phyloP scores from a whole-genome alignment of 1,139 yeast species.

The Lodderomyces theae region DNA sequence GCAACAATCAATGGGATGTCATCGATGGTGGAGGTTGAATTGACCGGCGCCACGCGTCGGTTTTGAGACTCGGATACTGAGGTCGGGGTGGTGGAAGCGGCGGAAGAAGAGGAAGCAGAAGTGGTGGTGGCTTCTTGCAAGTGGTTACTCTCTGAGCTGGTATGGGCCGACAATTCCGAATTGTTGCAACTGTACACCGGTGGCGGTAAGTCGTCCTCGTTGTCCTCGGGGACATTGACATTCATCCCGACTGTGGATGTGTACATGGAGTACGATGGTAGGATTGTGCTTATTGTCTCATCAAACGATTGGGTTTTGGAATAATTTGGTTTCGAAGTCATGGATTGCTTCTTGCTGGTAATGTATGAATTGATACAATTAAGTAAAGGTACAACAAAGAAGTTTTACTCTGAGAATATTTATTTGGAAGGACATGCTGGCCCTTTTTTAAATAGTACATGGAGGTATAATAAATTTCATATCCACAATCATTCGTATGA shows the following conservation, averaged over 20 bases:
- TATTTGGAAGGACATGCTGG: too few relatives aligned
- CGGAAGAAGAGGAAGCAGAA: slow-evolving; percentile 4
- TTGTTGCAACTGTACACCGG: slow-evolving; percentile 10
- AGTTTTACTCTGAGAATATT: too few relatives aligned
- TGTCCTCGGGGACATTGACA: slow-evolving; percentile 15
- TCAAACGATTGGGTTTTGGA: slow-evolving; percentile 8
- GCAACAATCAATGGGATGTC: slow-evolving; percentile 17
- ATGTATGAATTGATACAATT: too few relatives aligned
- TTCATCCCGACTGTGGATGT: slow-evolving; percentile 33
- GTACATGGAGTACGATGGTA: slow-evolving; percentile 50
- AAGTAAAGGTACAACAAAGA: too few relatives aligned
- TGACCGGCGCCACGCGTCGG: not conserved
- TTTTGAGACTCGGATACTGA: slow-evolving; percentile 6
- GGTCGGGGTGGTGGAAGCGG: slow-evolving; percentile 6
- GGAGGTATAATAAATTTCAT: not conserved
- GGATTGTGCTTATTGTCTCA: slow-evolving; percentile 22
- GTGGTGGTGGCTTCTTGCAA: slow-evolving; percentile 2
- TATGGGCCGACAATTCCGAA: slow-evolving; percentile 6
- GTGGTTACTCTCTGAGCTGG: slow-evolving; percentile 5
- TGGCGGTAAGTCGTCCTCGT: slow-evolving; percentile 10
- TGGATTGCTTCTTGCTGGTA: too few relatives aligned
- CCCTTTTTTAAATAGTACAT: too few relatives aligned
- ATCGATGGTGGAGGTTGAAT: not conserved
- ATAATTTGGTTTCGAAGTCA: not conserved
- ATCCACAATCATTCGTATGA: not conserved